Conservation (phyloP, 768 basidiomycete species). For the Rhodotorula graminis region DNA sequence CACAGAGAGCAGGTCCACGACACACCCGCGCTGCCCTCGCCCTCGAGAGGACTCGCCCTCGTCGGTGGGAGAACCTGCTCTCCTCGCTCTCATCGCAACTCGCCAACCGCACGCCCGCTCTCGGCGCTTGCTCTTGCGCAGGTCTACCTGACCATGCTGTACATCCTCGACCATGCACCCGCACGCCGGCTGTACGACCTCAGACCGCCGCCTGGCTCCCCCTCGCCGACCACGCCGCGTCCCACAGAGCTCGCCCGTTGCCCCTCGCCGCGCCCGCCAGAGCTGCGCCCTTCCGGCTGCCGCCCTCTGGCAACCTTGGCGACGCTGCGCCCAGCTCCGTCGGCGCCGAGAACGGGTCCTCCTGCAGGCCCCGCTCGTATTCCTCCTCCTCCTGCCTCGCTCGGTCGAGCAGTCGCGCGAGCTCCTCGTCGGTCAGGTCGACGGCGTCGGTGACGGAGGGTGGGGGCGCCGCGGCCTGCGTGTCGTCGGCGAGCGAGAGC, state of each 20-base stretch:
- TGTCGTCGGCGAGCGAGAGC: slow-evolving; percentile 3
- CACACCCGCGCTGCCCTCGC: no score
- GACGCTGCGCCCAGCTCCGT: no score
- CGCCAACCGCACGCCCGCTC: not conserved
- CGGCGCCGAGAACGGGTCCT: slow-evolving; percentile 1
- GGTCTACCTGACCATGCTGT: no score
- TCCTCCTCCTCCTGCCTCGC: slow-evolving; percentile 6
- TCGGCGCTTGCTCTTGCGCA: no score
- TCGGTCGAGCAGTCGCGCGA: not conserved
- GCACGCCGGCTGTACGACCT: not conserved
- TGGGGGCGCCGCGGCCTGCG: not conserved
- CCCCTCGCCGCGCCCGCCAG: not conserved
- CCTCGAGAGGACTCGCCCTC: no score
- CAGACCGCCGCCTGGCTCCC: not conserved
- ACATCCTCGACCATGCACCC: no score
- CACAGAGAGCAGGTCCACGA: not conserved
- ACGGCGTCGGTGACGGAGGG: not conserved
- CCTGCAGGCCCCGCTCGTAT: not conserved
- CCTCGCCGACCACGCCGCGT: not conserved
- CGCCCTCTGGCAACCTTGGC: not conserved
- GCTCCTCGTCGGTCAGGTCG: slow-evolving; percentile 6
- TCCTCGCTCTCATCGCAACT: no score
- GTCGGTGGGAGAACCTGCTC: no score
- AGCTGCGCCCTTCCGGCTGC: not conserved
- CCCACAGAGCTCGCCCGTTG: not conserved